Evolutionary conservation across 108 stramenopile genomes (phyloP), one percentile per base, ranked within the genome.

Genomic region (Skeletonema marinoi): DNA sequence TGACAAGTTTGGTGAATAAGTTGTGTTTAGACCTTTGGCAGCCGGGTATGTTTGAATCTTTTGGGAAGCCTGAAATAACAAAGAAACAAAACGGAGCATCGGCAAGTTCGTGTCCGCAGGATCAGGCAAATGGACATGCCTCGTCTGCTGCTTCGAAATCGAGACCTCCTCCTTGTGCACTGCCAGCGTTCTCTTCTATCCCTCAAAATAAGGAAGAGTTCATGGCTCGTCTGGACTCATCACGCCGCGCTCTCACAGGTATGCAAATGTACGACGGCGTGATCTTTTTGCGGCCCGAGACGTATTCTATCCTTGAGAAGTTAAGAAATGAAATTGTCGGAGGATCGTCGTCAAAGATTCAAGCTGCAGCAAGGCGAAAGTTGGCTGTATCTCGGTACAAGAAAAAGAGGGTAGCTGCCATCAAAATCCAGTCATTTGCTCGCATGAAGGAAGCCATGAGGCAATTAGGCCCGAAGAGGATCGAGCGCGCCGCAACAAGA

Each of bases 401-500:
- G 60, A 44, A 68, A n/a, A 70, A 60, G 46, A 68, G 69, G 58
- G 31, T 68, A 17, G 73, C 73, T 17, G 60, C 54, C 3, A 50
- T 83, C 13, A 74, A 74, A 60, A 51, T 83, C 54, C 82, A 83
- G 60, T 75, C 74, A 9, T 60, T 78, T 13, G 13, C 65, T 41
- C 60, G 82, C 42, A 83, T 83, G 82, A 31, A 32, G 6, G 62
- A 25, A 38, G 68, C 75, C 11, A 69, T 48, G 51, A 70, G 35
- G 36, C 54, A 65, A 21, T 63, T 83, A 19, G 77, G 50, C 0
- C 82, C 82, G 14, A 74, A 66, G 60, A 50, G 68, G 44, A 41
- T 58, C 35, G 82, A 83, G 60, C 51, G 17, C 51, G 88, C 91
- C 11, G 91, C 91, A 8, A 88, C 90, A 54, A 74, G 82, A 38